A percentile compares a stretch with the other conserved stretches of the same genome.
These are phyloP conservation scores for Coemansia sp. DNA, from an alignment of 192 early-diverging fungal species.

Conservation along the genomic window DNA sequence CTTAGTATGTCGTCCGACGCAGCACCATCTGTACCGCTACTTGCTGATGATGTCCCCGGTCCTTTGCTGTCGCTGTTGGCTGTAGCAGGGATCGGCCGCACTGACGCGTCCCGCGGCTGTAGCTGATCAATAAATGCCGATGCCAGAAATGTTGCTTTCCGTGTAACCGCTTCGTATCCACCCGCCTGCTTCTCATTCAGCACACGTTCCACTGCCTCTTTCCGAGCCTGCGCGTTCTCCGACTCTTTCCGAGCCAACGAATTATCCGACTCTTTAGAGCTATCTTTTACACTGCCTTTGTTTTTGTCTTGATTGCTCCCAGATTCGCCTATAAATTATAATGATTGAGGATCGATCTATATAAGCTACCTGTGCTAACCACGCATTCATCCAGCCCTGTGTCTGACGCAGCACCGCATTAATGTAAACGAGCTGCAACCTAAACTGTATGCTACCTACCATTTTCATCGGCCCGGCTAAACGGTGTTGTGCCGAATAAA, in stretches of 20 bases:
- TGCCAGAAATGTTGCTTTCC: slow-evolving; percentile 7
- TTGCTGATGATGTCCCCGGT: neutral
- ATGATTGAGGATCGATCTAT: neutral
- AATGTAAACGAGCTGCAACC: neutral
- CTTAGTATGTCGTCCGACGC: neutral
- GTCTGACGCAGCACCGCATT: neutral
- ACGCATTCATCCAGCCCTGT: too few relatives aligned
- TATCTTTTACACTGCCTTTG: neutral
- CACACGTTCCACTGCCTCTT: slow-evolving; percentile 20
- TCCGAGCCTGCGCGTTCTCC: slow-evolving; percentile 21
- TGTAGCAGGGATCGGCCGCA: slow-evolving; percentile 6
- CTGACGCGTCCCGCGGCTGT: slow-evolving; percentile 16
- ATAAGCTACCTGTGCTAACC: neutral
- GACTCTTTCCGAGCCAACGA: neutral
- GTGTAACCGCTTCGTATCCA: neutral
- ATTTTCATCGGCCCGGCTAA: neutral
- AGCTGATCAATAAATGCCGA: slow-evolving; percentile 40
- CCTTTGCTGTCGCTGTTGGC: neutral
- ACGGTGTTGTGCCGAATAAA: neutral
- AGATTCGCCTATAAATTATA: neutral
- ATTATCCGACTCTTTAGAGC: slow-evolving; percentile 4
- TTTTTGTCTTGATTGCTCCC: neutral
- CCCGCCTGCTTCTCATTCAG: slow-evolving; percentile 10
- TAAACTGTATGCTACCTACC: neutral
- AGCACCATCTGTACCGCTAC: neutral